Evolutionary conservation across 257 asterid genomes (phyloP), one percentile per base, ranked within the genome.

Genomic region (Solanum neorickii): DNA sequence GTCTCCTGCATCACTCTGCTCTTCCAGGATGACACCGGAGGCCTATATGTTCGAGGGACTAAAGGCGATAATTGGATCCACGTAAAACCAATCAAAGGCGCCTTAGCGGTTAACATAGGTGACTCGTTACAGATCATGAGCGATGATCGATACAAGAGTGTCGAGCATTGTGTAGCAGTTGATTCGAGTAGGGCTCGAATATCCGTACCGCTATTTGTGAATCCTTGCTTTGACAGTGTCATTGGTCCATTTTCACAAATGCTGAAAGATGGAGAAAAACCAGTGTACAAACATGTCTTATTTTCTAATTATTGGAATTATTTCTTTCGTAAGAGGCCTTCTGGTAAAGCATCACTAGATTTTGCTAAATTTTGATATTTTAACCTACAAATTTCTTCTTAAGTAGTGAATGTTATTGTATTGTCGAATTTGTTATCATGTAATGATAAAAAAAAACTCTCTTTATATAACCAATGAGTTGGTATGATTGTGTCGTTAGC

Each of bases 1-100:
- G 9, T 92, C 31, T 90, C 95, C 0, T 89, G 92, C 9, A 90
- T 93, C 9, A 91, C 96, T 1, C 11, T 91, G 83, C 94, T 93
- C 75, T 93, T 93, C 75, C 96, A 93, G 84, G 95, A 93, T 4
- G 92, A 92, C n/a, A 92, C 88, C 0, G 93, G 95, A 1, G 95
- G 95, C n/a, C 92, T 93, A 20, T 93, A 90, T 23, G 93, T 93
- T 29, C 89, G 89, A 56, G 92, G 87, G 68, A 12, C 46, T 8
- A 89, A 87, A 31, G 62, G 75, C 11, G 87, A 89, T 25, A 66
- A 74, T 46, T 93, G 94, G 94, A 91, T 93, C 87, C 94, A 93
- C 23, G 92, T 89, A 31, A 33, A 78, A 18, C 95, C 95, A 29
- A 87, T 89, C 7, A 70, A 89, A 87, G 94, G 92, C 3, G 93